A percentile compares a stretch with the other conserved stretches of the same genome.
These are phyloP conservation scores for Triticum dicoccoides DNA, from an alignment of 176 grass and related monocot genomes.

Conservation along the genomic window DNA sequence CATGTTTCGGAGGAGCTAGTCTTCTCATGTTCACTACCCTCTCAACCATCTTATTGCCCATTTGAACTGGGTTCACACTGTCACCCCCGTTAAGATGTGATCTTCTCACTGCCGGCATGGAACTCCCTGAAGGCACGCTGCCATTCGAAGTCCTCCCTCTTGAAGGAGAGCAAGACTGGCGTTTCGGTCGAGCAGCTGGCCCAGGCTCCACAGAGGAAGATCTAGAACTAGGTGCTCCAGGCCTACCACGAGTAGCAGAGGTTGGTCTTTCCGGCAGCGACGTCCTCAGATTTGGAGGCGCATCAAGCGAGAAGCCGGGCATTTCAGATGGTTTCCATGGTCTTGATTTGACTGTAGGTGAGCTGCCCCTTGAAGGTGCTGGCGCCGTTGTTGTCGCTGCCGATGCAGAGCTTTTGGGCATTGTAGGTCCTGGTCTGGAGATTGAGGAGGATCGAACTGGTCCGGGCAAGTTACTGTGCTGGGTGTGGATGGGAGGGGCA, in stretches of 20 bases:
- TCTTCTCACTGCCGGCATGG: conserved; percentile 72
- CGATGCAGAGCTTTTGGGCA: conserved; percentile 45
- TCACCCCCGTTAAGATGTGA: conserved; percentile 52
- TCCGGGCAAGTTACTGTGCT: conserved; percentile 41
- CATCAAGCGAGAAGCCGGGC: conserved; percentile 83
- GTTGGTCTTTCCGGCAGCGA: conserved; percentile 80
- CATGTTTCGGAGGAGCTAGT: conserved; percentile 77
- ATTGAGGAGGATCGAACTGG: conserved; percentile 53
- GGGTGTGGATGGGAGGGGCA: conserved; percentile 16
- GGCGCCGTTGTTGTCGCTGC: conserved; percentile 22
- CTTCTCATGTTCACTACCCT: conserved; percentile 94
- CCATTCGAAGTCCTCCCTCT: conserved; percentile 78
- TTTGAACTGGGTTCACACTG: conserved; percentile 72
- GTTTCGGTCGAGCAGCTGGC: conserved; percentile 54
- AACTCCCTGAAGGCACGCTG: conserved; percentile 47
- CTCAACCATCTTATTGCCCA: conserved; percentile 97
- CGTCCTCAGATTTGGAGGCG: conserved; percentile 76
- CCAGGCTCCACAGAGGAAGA: conserved; percentile 92
- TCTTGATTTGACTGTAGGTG: conserved; percentile 82
- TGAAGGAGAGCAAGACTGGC: conserved; percentile 91
- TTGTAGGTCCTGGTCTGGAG: conserved; percentile 37
- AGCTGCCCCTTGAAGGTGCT: conserved; percentile 57
- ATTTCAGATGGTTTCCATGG: conserved; percentile 90
- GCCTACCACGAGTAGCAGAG: conserved; percentile 83
- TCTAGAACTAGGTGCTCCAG: conserved; percentile 78